Base-by-base conservation (phyloP, 1,284 basidiomycete genomes). In the Sanguinoderma infundibulare region DNA sequence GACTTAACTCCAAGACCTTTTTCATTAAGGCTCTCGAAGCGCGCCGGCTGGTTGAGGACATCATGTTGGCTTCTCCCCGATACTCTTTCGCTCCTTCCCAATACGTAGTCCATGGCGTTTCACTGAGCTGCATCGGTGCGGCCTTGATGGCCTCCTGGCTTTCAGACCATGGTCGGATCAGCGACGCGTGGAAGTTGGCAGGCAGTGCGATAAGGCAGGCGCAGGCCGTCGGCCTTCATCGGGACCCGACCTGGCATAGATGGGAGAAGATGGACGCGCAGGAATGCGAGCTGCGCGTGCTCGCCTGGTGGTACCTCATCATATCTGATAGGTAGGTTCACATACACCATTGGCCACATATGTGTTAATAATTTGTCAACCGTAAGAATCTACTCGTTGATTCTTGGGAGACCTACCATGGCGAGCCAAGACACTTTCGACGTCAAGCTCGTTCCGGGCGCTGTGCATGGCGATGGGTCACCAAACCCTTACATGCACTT, bases 101-200 rank as follows among this genome's bases (percentile, higher is more conserved):
- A 20, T 78, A 77, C 15, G 75, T 78, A 2, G 78, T 81, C 14
- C 78, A 83, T 57, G 83, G 83, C 9, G 78, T 77, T 1, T 78
- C 82, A 0, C 71, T 83, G 10, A 77, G 77, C 20, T 83, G 81
- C 60, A 70, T 85, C 30, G 82, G 82, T 0, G 75, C 79, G 2
- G 79, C 79, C 1, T 66, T 85, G 38, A 73, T 84, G 12, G 77
- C 77, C 28, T 75, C 75, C 49, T 83, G 81, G 64, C 75, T 84
- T n/a, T 76, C 79, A 1, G 79, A 81, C 55, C 70, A 77, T 30
- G 82, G 83, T 3, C 76, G 78, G 39, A 72, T 81, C 28, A 83
- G 81, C 62, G 83, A 85, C 66, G 81, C 82, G 2, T 85, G 83
- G 83, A 83, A 83, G 72, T 65, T 85, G 40, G 71, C 79, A 15